Conservation (phyloP, 345 rosid genomes). For the Ceriops zippeliana region DNA sequence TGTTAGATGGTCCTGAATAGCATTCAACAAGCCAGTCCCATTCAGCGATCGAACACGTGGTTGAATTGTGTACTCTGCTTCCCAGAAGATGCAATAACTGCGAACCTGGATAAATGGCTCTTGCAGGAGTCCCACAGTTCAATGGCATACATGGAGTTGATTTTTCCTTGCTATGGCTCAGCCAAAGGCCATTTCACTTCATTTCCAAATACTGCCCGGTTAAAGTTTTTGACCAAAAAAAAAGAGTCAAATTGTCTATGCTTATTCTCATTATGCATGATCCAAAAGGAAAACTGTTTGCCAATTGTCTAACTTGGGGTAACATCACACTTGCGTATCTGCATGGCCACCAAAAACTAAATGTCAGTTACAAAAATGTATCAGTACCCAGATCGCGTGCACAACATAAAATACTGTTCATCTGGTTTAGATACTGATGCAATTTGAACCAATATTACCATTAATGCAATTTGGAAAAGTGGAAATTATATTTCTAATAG, state of each 20-base stretch:
- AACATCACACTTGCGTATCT: slow-evolving; percentile 77
- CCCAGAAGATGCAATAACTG: slow-evolving; percentile 56
- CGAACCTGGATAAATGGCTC: slow-evolving; percentile 48
- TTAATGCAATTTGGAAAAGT: too few species aligned
- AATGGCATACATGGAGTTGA: slow-evolving; percentile 67
- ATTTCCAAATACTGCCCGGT: slow-evolving; percentile 87
- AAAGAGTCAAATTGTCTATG: slow-evolving; percentile 77
- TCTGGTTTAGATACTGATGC: too few species aligned
- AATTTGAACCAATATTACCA: too few species aligned
- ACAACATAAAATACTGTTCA: too few species aligned
- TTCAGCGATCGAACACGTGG: slow-evolving; percentile 45
- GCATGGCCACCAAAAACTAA: slow-evolving; percentile 14
- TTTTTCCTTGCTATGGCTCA: slow-evolving; percentile 63
- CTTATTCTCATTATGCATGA: slow-evolving; percentile 73
- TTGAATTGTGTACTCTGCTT: slow-evolving; percentile 44
- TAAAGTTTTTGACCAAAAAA: slow-evolving; percentile 55
- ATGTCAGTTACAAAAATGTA: too few species aligned
- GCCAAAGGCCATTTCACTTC: slow-evolving; percentile 99
- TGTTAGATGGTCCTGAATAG: slow-evolving; percentile 37
- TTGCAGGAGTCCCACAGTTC: slow-evolving; percentile 51
- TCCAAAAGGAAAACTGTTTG: slow-evolving; percentile 75
- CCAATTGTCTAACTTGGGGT: slow-evolving; percentile 57
- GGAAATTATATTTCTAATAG: too few species aligned
- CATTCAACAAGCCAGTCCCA: slow-evolving; percentile 32
- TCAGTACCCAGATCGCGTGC: too few species aligned